A percentile compares a stretch with the other conserved stretches of the same genome.
Conservation (phyloP, 768 basidiomycete species). For the Mycena olivaceomarginata region DNA sequence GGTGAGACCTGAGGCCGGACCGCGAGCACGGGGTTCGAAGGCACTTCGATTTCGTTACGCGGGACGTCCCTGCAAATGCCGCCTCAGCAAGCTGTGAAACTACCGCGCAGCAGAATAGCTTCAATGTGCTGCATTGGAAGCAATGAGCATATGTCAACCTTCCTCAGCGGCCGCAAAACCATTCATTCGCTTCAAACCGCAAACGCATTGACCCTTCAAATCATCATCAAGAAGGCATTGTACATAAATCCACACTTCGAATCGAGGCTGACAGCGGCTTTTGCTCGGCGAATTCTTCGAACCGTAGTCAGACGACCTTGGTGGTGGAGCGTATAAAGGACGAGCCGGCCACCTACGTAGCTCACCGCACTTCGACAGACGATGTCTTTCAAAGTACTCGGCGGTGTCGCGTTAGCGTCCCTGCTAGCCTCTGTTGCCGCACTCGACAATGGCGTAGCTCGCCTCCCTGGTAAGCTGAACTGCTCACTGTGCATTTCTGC, state of each 20-base stretch:
- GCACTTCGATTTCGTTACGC: too few species aligned
- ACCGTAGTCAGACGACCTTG: conserved; percentile 25
- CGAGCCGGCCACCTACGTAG: neutral
- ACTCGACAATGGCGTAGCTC: conserved; percentile 42
- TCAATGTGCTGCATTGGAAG: too few species aligned
- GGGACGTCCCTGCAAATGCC: too few species aligned
- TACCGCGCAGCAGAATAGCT: too few species aligned
- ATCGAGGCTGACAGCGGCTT: conserved; percentile 8
- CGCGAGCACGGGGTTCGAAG: too few species aligned
- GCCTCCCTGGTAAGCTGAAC: conserved; percentile 34
- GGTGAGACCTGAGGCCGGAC: too few species aligned
- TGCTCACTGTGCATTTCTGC: neutral
- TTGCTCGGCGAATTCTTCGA: conserved; percentile 28
- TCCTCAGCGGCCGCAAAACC: too few species aligned
- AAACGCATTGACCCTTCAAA: too few species aligned
- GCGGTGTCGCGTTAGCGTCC: conserved; percentile 21
- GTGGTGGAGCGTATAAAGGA: conserved; percentile 20
- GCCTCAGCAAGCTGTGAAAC: too few species aligned
- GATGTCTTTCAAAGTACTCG: conserved; percentile 6
- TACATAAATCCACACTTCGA: too few species aligned
- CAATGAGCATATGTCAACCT: too few species aligned
- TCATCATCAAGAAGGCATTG: neutral
- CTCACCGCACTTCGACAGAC: conserved; percentile 2
- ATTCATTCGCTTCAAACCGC: too few species aligned
- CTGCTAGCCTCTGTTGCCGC: conserved; percentile 23